Percentiles rank a stretch among this genome's conserved stretches.
phyloP scores from a whole-genome alignment of 2,329 filamentous ascomycete genomes.

The Beauveria caledonica region DNA sequence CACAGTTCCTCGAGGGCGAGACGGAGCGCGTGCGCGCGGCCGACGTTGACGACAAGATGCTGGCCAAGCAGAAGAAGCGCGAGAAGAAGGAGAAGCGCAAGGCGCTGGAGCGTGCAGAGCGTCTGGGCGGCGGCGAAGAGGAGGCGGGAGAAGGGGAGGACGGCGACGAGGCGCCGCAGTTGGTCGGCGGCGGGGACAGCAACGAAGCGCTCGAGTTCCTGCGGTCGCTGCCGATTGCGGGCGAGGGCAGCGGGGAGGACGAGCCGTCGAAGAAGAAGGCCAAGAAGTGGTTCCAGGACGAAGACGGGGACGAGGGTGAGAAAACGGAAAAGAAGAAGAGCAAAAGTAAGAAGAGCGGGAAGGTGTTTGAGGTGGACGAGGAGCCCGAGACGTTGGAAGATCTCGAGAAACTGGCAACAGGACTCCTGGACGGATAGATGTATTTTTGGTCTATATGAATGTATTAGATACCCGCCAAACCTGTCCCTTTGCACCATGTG shows the following conservation, averaged over 20 bases:
- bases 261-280: constrained; percentile 45
- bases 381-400: constrained; percentile 75
- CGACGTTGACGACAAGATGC: constrained; percentile 74
- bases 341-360: constrained; percentile 39
- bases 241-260: constrained; percentile 34
- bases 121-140: constrained; percentile 31
- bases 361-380: constrained; percentile 52
- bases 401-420: constrained; percentile 67
- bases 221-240: constrained; percentile 46
- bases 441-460: constrained; percentile 20
- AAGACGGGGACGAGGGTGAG: constrained; percentile 59
- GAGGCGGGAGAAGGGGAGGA: constrained; percentile 37
- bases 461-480: constrained; percentile 11
- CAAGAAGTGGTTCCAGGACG: constrained; percentile 77
- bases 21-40: constrained; percentile 60
- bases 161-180: constrained; percentile 22
- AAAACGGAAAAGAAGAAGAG: constrained; percentile 31
- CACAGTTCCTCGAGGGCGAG: constrained; percentile 71
- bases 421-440: constrained; percentile 49
- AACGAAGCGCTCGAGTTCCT: constrained; percentile 51
- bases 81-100: constrained; percentile 71
- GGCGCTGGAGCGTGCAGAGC: constrained; percentile 47
- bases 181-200: constrained; percentile 33
- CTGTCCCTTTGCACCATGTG: not conserved
- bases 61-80: constrained; percentile 67